These are phyloP conservation scores for Chenopodium berlandieri DNA, from an alignment of 148 eudicot genomes.

Conservation along the genomic window DNA sequence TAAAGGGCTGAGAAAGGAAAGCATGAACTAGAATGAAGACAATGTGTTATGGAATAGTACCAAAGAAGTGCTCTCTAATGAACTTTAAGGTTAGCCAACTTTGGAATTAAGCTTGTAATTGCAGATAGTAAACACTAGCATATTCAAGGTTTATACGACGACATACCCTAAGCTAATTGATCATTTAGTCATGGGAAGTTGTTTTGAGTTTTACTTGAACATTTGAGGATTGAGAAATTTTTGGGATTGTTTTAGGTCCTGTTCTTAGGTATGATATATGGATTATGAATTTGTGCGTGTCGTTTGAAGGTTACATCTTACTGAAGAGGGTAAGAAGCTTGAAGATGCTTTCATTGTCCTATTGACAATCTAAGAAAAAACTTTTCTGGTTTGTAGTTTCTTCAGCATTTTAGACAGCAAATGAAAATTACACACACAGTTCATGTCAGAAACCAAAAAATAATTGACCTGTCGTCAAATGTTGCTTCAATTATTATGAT, in stretches of 20 bases:
- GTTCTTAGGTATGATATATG: background rate
- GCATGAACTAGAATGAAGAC: slow-evolving; percentile 19
- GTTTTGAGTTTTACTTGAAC: background rate
- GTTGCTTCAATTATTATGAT: slow-evolving; percentile 1
- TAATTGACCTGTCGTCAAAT: background rate
- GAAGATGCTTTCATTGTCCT: background rate
- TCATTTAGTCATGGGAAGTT: background rate
- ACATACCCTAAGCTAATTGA: background rate
- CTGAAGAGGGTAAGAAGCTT: background rate
- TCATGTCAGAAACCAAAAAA: slow-evolving; percentile 11
- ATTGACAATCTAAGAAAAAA: background rate
- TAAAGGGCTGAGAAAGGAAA: slow-evolving; percentile 20
- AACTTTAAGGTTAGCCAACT: background rate
- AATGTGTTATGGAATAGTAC: slow-evolving; percentile 21
- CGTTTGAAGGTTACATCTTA: background rate
- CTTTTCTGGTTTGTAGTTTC: background rate
- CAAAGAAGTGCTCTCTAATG: slow-evolving; percentile 31
- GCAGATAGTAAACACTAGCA: background rate
- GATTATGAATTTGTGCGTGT: background rate
- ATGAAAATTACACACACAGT: background rate
- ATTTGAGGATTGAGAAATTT: background rate
- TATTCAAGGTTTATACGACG: background rate
- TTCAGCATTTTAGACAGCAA: background rate
- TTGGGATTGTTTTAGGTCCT: background rate
- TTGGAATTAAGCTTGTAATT: background rate